phyloP scores from a whole-genome alignment of 1,284 basidiomycete species.

The Naganishia albida region DNA sequence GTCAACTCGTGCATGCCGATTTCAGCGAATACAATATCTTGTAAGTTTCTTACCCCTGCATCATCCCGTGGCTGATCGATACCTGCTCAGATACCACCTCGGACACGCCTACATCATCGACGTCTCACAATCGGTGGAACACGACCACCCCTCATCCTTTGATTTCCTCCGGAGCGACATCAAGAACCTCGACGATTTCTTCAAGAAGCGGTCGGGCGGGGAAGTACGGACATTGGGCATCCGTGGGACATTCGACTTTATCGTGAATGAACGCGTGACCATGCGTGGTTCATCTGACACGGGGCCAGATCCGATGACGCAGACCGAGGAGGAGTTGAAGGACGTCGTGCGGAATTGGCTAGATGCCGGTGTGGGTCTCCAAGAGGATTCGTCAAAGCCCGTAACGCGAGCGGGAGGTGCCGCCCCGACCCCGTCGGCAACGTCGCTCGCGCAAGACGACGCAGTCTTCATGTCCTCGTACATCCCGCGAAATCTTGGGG shows the following conservation, averaged over 20 bases:
- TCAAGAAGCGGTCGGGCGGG: constrained; percentile 65
- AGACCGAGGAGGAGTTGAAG: constrained; percentile 47
- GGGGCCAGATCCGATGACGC: constrained; percentile 38
- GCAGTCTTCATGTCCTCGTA: constrained; percentile 82
- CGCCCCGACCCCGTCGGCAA: background rate
- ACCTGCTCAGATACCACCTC: constrained; percentile 56
- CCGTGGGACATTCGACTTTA: constrained; percentile 81
- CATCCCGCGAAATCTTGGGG: constrained; percentile 87
- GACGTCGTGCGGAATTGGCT: constrained; percentile 61
- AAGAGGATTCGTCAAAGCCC: constrained; percentile 25
- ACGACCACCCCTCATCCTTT: constrained; percentile 93
- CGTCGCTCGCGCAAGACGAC: constrained; percentile 61
- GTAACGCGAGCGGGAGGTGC: background rate
- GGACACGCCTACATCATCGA: constrained; percentile 90
- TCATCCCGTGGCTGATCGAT: background rate
- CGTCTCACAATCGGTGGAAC: constrained; percentile 97
- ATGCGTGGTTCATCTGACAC: constrained; percentile 50
- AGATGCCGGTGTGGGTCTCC: constrained; percentile 47
- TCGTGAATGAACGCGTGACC: constrained; percentile 62
- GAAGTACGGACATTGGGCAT: constrained; percentile 74
- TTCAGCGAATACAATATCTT: constrained; percentile 98
- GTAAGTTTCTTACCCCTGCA: constrained; percentile 57
- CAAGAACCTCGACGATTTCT: constrained; percentile 91
- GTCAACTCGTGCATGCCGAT: constrained; percentile 96
- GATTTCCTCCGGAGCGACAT: constrained; percentile 94